A percentile compares a stretch with the other conserved stretches of the same genome.
Evolutionary conservation across 805 yeast genomes (phyloP).

Genomic region (Yamadazyma philogaea): DNA sequence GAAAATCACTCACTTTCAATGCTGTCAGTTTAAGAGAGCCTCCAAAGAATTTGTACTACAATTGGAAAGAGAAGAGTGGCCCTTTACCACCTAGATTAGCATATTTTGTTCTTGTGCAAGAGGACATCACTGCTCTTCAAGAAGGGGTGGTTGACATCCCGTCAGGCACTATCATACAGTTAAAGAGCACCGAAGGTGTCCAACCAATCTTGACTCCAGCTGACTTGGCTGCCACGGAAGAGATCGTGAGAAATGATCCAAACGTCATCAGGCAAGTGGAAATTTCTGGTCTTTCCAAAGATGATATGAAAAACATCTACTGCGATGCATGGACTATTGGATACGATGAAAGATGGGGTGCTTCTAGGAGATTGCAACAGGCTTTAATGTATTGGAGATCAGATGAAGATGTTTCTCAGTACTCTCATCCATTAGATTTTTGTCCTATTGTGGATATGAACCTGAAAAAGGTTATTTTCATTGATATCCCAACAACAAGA

Average conservation of each 20-base stretch:
- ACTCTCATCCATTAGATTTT: constrained; percentile 75
- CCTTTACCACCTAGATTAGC: constrained; percentile 68
- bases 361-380: constrained; percentile 70
- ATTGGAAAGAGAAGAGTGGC: constrained; percentile 62
- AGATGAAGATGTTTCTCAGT: constrained; percentile 72
- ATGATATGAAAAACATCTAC: constrained; percentile 57
- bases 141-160: constrained; percentile 68
- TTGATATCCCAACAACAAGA: constrained; percentile 74
- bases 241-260: constrained; percentile 65
- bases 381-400: constrained; percentile 77
- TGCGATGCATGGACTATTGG: constrained; percentile 73
- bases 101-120: constrained; percentile 58
- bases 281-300: constrained; percentile 62
- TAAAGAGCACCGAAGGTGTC: constrained; percentile 53
- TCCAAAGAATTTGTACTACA: constrained; percentile 56
- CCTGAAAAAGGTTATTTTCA: constrained; percentile 61
- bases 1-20: constrained; percentile 53
- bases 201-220: constrained; percentile 74
- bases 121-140: constrained; percentile 58
- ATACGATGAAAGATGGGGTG: constrained; percentile 76
- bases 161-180: constrained; percentile 44
- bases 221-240: constrained; percentile 63
- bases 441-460: constrained; percentile 80
- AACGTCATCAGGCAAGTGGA: constrained; percentile 70
- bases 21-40: constrained; percentile 73